These are phyloP conservation scores for Coniophora puteana DNA, from an alignment of 1,284 basidiomycete genomes.

Conservation along the genomic window DNA sequence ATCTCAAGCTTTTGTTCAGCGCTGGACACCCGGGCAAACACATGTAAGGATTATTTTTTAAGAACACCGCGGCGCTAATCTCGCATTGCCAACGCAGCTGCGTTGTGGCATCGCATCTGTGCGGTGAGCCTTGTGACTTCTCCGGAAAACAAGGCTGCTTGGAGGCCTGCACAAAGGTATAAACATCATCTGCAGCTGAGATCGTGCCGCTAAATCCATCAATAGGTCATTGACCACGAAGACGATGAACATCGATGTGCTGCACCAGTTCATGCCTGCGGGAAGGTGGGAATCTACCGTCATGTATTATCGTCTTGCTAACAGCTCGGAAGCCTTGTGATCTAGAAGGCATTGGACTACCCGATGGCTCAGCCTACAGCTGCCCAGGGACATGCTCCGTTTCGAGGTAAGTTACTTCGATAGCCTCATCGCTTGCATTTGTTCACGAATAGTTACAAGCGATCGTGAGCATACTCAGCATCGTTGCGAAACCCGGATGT, in stretches of 20 bases:
- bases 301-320: no score
- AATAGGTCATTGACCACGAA: constrained; percentile 45
- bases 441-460: constrained; percentile 18
- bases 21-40: constrained; percentile 55
- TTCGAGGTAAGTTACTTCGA: constrained; percentile 34
- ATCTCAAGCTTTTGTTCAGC: constrained; percentile 24
- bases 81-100: constrained; percentile 34
- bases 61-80: neutral
- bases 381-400: constrained; percentile 42
- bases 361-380: constrained; percentile 30
- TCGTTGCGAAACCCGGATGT: constrained; percentile 44
- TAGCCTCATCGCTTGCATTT: no score
- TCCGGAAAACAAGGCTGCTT: constrained; percentile 43
- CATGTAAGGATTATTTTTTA: constrained; percentile 36
- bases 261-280: constrained; percentile 51
- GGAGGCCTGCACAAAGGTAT: constrained; percentile 46
- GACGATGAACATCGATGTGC: constrained; percentile 51
- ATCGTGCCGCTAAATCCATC: no score
- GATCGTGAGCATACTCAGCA: constrained; percentile 43
- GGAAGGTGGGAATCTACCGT: constrained; percentile 33
- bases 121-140: constrained; percentile 44
- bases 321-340: constrained; percentile 43
- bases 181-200: constrained; percentile 21
- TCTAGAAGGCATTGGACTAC: constrained; percentile 29
- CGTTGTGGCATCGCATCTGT: constrained; percentile 43